Conservation (phyloP, 1,139 yeast species). For the Meyerozyma elateridarum region DNA sequence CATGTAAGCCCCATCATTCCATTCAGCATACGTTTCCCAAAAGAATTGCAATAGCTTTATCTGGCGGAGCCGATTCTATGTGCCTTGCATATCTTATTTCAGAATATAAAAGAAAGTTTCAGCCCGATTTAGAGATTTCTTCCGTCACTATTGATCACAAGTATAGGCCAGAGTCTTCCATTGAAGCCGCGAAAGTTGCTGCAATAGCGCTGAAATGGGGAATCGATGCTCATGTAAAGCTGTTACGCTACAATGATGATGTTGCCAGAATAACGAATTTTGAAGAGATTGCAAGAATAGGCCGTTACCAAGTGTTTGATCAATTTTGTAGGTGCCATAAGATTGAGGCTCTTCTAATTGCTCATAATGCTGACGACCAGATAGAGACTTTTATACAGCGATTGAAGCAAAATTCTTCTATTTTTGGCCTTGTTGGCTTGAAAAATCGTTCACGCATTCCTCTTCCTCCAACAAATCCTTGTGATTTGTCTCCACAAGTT, state of each 20-base stretch:
- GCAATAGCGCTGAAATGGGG: conserved; percentile 32
- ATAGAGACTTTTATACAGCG: conserved; percentile 64
- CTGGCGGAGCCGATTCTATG: conserved; percentile 85
- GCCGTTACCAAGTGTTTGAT: conserved; percentile 44
- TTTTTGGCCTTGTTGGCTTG: conserved; percentile 55
- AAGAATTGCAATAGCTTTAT: conserved; percentile 45
- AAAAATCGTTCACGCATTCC: conserved; percentile 24
- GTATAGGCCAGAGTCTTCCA: conserved; percentile 40
- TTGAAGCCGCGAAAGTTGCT: conserved; percentile 46
- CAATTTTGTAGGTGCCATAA: conserved; percentile 27
- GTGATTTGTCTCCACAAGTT: conserved; percentile 16
- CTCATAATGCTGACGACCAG: conserved; percentile 71
- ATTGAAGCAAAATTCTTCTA: conserved; percentile 47
- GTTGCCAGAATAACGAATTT: conserved; percentile 31
- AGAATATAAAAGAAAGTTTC: conserved; percentile 21
- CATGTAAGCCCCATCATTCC: too few species aligned
- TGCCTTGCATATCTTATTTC: conserved; percentile 49
- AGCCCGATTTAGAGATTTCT: conserved; percentile 27
- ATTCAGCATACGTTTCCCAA: not conserved
- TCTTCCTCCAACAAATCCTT: conserved; percentile 14
- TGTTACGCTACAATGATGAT: conserved; percentile 27
- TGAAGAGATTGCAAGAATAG: conserved; percentile 55
- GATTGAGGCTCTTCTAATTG: conserved; percentile 43
- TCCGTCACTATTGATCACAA: conserved; percentile 60
- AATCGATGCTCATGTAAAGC: conserved; percentile 32